Base-by-base conservation (phyloP, 2,329 filamentous ascomycete genomes). In the Fonsecaea pugnacius region DNA sequence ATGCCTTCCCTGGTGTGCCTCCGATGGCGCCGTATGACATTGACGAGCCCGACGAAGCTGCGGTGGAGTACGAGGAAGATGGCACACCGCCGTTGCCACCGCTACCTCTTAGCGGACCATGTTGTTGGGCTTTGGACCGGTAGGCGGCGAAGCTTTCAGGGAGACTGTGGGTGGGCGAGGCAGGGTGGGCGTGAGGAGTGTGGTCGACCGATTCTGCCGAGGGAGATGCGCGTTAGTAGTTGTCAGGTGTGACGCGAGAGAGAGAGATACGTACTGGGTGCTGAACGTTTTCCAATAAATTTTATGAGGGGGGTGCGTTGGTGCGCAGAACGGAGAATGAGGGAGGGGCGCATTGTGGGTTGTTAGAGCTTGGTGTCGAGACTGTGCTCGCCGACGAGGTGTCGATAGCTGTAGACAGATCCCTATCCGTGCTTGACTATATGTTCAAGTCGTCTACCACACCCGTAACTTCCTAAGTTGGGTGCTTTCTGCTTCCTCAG, bases 61-160 rank as follows among this genome's bases (percentile, higher is more conserved):
- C 65, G 16, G 56, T 32, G 21, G 58, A 67, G 24, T 48, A 67
- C 1, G 65, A 73, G 72, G 56, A 75, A 71, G 66, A 60, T 12
- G 53, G 46, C 12, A 40, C 48, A 9, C 38, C 57, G 38, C 74
- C 75, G 58, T 74, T 73, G 58, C 72, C 70, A 61, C 67, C 70
- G 62, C 72, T 73, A 16, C 57, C 57, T n/a, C 57, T 7, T 58
- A 88, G 79, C n/a, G 86, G 86, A 60, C 86, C 86, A 75, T 89
- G 86, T 74, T 88, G 85, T 74, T 86, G 84, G 55, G 85, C 86
- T 78, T 87, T 85, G 71, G 84, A 78, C 68, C 87, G 82, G 79
- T 89, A 88, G 70, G 79, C 76, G 63, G 84, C 84, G 77, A 73
- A 62, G 80, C 74, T 43, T 80, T 78, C 66, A 84, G 85, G 63